Percentiles rank a stretch among this genome's conserved stretches.
These are phyloP conservation scores for Populus hybrid DNA, from an alignment of 441 rosid genomes.

Conservation along the genomic window DNA sequence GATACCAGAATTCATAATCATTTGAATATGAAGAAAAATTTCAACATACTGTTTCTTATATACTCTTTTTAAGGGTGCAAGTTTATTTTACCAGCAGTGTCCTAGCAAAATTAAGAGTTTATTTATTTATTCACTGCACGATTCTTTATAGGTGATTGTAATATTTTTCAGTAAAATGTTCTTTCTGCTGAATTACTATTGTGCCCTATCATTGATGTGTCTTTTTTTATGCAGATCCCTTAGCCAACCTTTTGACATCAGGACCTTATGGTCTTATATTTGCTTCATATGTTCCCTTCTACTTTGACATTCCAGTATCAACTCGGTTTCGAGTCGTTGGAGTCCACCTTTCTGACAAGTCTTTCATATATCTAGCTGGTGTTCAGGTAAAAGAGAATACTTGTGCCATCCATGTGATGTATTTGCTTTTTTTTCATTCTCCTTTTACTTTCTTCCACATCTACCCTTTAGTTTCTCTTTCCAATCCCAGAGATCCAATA, in stretches of 20 bases:
- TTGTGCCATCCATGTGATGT: neutral
- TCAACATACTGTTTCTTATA: neutral
- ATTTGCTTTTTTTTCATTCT: neutral
- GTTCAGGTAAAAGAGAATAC: constrained; percentile 59
- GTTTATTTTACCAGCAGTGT: neutral
- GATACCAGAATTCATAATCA: neutral
- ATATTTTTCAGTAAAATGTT: neutral
- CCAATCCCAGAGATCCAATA: constrained; percentile 6
- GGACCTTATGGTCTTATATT: constrained; percentile 96
- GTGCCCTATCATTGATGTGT: neutral
- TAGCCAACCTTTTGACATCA: constrained; percentile 53
- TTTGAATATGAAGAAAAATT: neutral
- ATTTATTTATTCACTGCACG: neutral
- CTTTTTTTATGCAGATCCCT: constrained; percentile 50
- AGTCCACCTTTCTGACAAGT: constrained; percentile 75
- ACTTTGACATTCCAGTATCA: constrained; percentile 87
- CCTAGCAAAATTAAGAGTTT: no score
- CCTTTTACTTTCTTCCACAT: neutral
- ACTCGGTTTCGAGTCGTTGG: constrained; percentile 69
- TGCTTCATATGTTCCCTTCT: constrained; percentile 88
- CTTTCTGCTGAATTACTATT: constrained; percentile 12
- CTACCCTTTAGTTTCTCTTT: neutral
- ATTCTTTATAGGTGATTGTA: neutral
- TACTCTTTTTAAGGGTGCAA: neutral
- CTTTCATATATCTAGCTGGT: constrained; percentile 95